Conservation (phyloP, 441 rosid species). For the Erodium moschatum region DNA sequence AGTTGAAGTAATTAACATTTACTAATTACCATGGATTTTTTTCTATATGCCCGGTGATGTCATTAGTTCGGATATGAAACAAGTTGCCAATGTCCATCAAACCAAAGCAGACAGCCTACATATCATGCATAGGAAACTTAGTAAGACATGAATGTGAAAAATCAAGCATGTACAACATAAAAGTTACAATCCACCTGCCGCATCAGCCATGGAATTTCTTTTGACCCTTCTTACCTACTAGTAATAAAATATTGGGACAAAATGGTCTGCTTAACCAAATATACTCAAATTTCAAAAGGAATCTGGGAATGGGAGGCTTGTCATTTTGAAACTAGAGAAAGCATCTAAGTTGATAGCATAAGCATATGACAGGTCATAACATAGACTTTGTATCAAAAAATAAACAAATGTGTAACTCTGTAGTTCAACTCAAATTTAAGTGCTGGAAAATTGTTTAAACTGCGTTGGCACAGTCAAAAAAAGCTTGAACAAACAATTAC, state of each 20-base stretch:
- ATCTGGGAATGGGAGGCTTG: neutral
- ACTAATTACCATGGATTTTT: conserved; percentile 55
- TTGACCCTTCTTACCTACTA: neutral
- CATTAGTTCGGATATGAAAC: conserved; percentile 37
- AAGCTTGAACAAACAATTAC: conserved; percentile 32
- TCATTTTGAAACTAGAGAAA: neutral
- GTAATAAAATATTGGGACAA: neutral
- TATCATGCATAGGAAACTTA: conserved; percentile 17
- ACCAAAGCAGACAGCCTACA: conserved; percentile 66
- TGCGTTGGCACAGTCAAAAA: neutral
- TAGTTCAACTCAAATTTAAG: conserved; percentile 4
- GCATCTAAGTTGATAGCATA: neutral
- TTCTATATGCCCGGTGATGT: conserved; percentile 37
- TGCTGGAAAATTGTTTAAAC: conserved; percentile 2
- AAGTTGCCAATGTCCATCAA: conserved; percentile 56
- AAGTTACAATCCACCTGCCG: neutral
- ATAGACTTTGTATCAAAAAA: conserved; percentile 1
- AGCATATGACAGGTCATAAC: conserved; percentile 1
- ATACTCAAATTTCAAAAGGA: neutral
- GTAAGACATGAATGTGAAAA: conserved; percentile 19
- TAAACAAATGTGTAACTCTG: neutral
- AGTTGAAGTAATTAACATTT: conserved; percentile 6
- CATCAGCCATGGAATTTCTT: neutral
- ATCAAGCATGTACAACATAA: neutral
- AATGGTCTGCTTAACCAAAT: neutral